Conservation (phyloP, 352 stramenopile species). For the Phytophthora litchii region DNA sequence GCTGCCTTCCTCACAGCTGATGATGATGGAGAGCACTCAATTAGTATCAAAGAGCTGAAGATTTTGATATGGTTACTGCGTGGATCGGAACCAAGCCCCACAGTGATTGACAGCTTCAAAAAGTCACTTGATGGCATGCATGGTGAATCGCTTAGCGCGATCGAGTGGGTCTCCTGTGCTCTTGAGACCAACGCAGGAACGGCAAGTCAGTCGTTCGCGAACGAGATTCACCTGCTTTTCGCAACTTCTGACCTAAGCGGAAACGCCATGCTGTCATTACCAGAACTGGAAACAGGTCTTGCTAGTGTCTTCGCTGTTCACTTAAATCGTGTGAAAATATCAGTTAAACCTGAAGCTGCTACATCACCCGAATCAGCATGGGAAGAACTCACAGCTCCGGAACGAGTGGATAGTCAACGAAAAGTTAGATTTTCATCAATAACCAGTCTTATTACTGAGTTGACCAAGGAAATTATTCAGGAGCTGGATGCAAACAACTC, state of each 20-base stretch:
- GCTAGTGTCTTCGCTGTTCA: slow-evolving; percentile 41
- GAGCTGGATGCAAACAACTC: slow-evolving; percentile 64
- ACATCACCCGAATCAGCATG: slow-evolving; percentile 25
- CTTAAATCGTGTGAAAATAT: slow-evolving; percentile 20
- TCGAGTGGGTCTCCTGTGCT: slow-evolving; percentile 76
- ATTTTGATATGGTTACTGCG: slow-evolving; percentile 73
- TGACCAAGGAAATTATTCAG: slow-evolving; percentile 66
- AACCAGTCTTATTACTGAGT: slow-evolving; percentile 41
- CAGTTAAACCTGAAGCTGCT: slow-evolving; percentile 10
- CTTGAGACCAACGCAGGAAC: slow-evolving; percentile 54
- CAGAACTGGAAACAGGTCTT: slow-evolving; percentile 57
- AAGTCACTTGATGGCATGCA: slow-evolving; percentile 61
- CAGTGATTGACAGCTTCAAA: slow-evolving; percentile 56
- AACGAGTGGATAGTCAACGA: slow-evolving; percentile 16
- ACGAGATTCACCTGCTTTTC: slow-evolving; percentile 65
- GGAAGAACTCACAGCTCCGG: slow-evolving; percentile 24
- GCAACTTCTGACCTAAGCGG: slow-evolving; percentile 55
- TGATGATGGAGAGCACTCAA: slow-evolving; percentile 58
- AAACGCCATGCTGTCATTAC: slow-evolving; percentile 56
- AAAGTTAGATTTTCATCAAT: slow-evolving; percentile 43
- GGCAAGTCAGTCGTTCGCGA: slow-evolving; percentile 48
- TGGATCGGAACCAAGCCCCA: slow-evolving; percentile 55
- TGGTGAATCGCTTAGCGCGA: slow-evolving; percentile 54
- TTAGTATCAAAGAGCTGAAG: slow-evolving; percentile 62
- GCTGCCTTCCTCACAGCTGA: slow-evolving; percentile 69